Evolutionary conservation across 2,329 filamentous ascomycete species (phyloP).

Genomic region (Lecanicillium sp.): DNA sequence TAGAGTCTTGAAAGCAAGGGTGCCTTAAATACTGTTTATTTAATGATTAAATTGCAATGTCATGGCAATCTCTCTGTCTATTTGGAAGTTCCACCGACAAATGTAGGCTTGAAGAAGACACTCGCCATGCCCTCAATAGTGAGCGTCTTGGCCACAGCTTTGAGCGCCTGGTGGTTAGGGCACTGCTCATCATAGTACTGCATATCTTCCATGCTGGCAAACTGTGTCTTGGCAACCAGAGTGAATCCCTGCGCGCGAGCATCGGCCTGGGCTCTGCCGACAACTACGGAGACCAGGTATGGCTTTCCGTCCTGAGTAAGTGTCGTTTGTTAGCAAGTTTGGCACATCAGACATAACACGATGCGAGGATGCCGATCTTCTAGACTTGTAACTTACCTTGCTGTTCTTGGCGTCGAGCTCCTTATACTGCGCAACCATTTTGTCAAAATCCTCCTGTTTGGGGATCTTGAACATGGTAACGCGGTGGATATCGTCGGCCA

Average conservation of each 20-base stretch:
- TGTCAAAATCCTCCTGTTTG: slow-evolving; percentile 36
- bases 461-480: slow-evolving; percentile 51
- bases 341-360: neutral
- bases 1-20: neutral
- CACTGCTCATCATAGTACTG: slow-evolving; percentile 59
- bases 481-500: slow-evolving; percentile 40
- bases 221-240: slow-evolving; percentile 56
- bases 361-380: neutral
- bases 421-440: slow-evolving; percentile 40
- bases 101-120: slow-evolving; percentile 34
- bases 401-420: slow-evolving; percentile 33
- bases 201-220: slow-evolving; percentile 61
- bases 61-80: neutral
- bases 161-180: slow-evolving; percentile 37
- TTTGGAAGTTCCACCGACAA: slow-evolving; percentile 19
- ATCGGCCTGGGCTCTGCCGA: slow-evolving; percentile 49
- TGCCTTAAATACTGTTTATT: neutral
- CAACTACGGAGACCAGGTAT: slow-evolving; percentile 57
- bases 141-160: slow-evolving; percentile 28
- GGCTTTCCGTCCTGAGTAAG: slow-evolving; percentile 58
- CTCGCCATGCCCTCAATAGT: slow-evolving; percentile 33
- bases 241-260: slow-evolving; percentile 60
- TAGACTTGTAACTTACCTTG: slow-evolving; percentile 32
- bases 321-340: neutral
- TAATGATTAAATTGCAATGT: neutral